A percentile compares a stretch with the other conserved stretches of the same genome.
These are phyloP conservation scores for Phytopythium ostracodes DNA, from an alignment of 352 stramenopile species.

Conservation along the genomic window DNA sequence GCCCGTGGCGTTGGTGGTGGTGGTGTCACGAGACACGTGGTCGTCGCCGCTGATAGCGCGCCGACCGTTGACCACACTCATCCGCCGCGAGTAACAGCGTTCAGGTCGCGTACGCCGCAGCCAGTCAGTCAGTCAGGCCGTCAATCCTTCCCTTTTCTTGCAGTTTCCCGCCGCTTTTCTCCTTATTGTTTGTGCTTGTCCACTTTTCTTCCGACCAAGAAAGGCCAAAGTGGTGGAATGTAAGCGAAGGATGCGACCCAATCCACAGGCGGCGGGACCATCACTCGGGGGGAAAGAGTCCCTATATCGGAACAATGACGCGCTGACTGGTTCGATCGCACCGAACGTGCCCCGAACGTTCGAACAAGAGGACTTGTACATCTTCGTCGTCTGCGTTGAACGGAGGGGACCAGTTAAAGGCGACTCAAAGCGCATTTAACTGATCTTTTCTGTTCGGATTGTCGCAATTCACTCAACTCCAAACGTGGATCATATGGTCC, in stretches of 20 bases:
- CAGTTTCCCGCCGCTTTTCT: neutral
- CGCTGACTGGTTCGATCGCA: neutral
- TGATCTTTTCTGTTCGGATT: neutral
- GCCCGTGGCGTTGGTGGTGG: conserved; percentile 13
- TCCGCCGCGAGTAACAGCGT: neutral
- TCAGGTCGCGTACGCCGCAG: neutral
- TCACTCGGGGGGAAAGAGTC: neutral
- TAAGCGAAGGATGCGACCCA: neutral
- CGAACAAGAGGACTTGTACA: too few species aligned
- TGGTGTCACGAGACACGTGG: conserved; percentile 19
- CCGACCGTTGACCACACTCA: conserved; percentile 27
- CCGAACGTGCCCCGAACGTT: conserved; percentile 3
- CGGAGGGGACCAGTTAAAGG: too few species aligned
- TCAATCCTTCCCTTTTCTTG: neutral
- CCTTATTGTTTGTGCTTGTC: neutral
- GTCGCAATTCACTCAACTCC: too few species aligned
- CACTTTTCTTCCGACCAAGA: neutral
- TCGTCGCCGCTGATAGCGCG: conserved; percentile 14
- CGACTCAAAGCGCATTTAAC: neutral
- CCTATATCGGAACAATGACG: neutral
- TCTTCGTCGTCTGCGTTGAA: too few species aligned
- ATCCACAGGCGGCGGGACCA: neutral
- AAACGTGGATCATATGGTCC: too few species aligned
- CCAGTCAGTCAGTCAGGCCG: neutral
- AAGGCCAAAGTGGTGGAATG: neutral